Percentiles rank a stretch among this genome's conserved stretches.
phyloP scores from a whole-genome alignment of 73 alveolate genomes.

The Tetrahymena malaccensis region DNA sequence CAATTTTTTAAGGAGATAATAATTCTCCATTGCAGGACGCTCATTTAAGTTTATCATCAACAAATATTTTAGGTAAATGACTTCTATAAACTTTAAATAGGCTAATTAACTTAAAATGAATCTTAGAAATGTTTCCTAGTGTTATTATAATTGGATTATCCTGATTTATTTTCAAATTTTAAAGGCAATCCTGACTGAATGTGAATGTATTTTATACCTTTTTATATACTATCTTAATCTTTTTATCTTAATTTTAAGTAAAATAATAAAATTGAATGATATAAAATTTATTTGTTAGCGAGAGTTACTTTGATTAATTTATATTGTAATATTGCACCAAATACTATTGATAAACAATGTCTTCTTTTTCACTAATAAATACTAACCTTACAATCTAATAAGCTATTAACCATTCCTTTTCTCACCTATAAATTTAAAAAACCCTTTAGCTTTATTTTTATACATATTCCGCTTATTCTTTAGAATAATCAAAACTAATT shows the following conservation, averaged over 20 bases:
- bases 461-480: neutral
- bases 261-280: neutral
- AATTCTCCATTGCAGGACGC: neutral
- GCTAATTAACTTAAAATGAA: too few species aligned
- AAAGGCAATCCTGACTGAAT: too few species aligned
- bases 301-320: neutral
- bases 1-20: neutral
- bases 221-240: neutral
- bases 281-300: neutral
- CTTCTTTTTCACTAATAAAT: neutral
- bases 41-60: neutral
- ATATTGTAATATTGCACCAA: too few species aligned
- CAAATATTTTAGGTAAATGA: neutral
- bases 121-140: too few species aligned
- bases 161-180: too few species aligned
- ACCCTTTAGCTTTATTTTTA: neutral
- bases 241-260: neutral
- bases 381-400: neutral
- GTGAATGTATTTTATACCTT: neutral
- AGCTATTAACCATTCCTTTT: neutral
- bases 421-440: neutral
- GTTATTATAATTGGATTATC: too few species aligned
- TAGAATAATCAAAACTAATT: neutral
- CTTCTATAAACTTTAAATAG: too few species aligned
- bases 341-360: neutral